Percentiles rank a stretch among this genome's conserved stretches.
Conservation (phyloP, 2,329 filamentous ascomycete genomes). For the Ophiostoma sp. region DNA sequence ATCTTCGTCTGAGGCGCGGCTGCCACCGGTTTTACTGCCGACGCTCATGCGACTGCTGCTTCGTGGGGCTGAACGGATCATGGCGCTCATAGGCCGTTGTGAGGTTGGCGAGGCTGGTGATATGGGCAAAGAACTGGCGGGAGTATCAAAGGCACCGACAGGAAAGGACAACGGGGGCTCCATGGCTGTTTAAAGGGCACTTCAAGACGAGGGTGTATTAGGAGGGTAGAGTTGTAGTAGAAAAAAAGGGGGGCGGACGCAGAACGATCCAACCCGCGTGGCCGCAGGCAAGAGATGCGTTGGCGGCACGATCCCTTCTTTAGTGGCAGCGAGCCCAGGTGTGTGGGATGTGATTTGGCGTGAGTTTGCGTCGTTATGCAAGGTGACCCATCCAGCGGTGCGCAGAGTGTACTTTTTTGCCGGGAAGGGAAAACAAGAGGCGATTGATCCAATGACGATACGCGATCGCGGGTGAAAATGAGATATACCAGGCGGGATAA, state of each 20-base stretch:
- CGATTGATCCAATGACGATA: constrained; percentile 9
- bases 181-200: constrained; percentile 21
- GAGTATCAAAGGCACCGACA: background rate
- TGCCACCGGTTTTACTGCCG: constrained; percentile 69
- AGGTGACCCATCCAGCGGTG: constrained; percentile 2
- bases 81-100: constrained; percentile 72
- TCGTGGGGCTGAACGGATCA: constrained; percentile 66
- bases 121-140: constrained; percentile 1
- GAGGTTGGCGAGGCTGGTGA: constrained; percentile 58
- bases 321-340: background rate
- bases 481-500: background rate
- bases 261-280: constrained; percentile 20
- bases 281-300: constrained; percentile 24
- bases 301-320: constrained; percentile 24
- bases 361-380: constrained; percentile 9
- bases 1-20: constrained; percentile 84
- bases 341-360: background rate
- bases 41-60: constrained; percentile 84
- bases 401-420: constrained; percentile 10
- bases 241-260: constrained; percentile 12
- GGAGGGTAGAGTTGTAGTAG: constrained; percentile 5
- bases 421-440: background rate
- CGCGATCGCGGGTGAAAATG: background rate
- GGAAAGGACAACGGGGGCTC: constrained; percentile 18
- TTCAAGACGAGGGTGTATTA: background rate